Evolutionary conservation across 352 stramenopile genomes (phyloP).

Genomic region (Phytopythium montanum): DNA sequence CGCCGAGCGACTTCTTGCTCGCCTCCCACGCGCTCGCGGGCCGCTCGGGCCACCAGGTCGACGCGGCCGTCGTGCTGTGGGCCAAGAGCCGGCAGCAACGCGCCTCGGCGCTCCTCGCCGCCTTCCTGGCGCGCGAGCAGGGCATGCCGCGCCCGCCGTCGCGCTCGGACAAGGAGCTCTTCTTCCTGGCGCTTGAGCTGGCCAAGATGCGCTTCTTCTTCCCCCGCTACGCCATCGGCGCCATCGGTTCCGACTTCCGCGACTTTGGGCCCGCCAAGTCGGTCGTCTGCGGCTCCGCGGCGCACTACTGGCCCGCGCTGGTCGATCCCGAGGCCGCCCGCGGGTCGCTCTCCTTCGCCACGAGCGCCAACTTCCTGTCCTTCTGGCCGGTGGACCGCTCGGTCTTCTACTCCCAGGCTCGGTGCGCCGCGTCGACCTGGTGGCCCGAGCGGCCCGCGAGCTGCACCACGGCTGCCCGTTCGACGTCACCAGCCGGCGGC

Average conservation of each 20-base stretch:
- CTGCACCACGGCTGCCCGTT: conserved; percentile 5
- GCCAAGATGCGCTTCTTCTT: conserved; percentile 27
- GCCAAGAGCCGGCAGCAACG: conserved; percentile 23
- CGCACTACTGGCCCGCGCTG: conserved; percentile 27
- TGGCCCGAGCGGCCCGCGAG: neutral
- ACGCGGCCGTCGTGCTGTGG: conserved; percentile 35
- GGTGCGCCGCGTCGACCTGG: neutral
- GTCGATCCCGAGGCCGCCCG: conserved; percentile 15
- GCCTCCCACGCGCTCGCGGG: conserved; percentile 22
- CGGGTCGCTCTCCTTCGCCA: conserved; percentile 29
- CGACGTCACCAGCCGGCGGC: neutral
- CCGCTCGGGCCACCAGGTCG: conserved; percentile 25
- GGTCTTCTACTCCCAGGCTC: neutral
- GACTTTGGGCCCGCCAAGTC: neutral
- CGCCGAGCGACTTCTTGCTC: conserved; percentile 24
- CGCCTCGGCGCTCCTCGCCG: conserved; percentile 27
- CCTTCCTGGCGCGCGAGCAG: conserved; percentile 15
- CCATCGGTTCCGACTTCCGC: conserved; percentile 15
- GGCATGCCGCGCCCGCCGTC: conserved; percentile 4
- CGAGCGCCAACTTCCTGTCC: conserved; percentile 39
- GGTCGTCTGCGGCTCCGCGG: conserved; percentile 22
- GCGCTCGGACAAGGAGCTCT: conserved; percentile 35
- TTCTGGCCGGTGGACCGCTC: conserved; percentile 16
- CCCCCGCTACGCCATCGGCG: conserved; percentile 25
- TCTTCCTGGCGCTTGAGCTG: conserved; percentile 36